Evolutionary conservation across 2,329 filamentous ascomycete genomes (phyloP).

Genomic region (Periconia digitata): DNA sequence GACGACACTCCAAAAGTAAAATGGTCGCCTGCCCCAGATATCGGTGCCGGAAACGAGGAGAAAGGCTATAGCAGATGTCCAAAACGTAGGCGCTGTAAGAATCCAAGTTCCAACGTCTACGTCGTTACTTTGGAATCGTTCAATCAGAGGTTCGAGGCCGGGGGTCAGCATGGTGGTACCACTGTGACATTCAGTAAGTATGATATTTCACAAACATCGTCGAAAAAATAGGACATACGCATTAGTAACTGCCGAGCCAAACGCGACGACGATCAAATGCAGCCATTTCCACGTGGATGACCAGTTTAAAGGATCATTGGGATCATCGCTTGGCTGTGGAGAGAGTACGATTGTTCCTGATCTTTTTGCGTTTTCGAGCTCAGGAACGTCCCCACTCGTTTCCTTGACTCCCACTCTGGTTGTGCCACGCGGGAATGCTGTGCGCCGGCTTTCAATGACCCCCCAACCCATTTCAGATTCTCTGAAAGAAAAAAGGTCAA

Average conservation of each 20-base stretch:
- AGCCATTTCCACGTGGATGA: constrained; percentile 10
- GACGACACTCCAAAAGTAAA: constrained; percentile 12
- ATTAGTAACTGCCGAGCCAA: constrained; percentile 15
- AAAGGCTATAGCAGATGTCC: constrained; percentile 15
- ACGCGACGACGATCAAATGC: constrained; percentile 12
- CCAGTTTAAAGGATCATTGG: constrained; percentile 18
- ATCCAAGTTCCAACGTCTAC: constrained; percentile 14
- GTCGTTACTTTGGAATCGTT: constrained; percentile 12
- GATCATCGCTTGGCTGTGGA: constrained; percentile 8
- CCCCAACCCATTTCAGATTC: constrained; percentile 13
- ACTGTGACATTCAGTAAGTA: constrained; percentile 1
- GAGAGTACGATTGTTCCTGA: constrained; percentile 4
- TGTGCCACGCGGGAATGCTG: constrained; percentile 10
- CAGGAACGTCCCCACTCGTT: constrained; percentile 4
- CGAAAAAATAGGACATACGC: constrained; percentile 10
- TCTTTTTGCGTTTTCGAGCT: constrained; percentile 10
- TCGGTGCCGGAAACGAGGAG: constrained; percentile 12
- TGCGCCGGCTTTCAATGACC: constrained; percentile 12
- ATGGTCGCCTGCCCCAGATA: constrained; percentile 13
- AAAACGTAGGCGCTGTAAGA: constrained; percentile 15
- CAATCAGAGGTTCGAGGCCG: constrained; percentile 9
- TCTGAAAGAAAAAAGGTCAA: background rate
- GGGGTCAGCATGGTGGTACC: constrained; percentile 15
- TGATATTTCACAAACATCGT: no score
- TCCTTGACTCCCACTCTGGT: constrained; percentile 8